phyloP scores from a whole-genome alignment of 2,329 filamentous ascomycete genomes.

The Corynespora cassiicola region DNA sequence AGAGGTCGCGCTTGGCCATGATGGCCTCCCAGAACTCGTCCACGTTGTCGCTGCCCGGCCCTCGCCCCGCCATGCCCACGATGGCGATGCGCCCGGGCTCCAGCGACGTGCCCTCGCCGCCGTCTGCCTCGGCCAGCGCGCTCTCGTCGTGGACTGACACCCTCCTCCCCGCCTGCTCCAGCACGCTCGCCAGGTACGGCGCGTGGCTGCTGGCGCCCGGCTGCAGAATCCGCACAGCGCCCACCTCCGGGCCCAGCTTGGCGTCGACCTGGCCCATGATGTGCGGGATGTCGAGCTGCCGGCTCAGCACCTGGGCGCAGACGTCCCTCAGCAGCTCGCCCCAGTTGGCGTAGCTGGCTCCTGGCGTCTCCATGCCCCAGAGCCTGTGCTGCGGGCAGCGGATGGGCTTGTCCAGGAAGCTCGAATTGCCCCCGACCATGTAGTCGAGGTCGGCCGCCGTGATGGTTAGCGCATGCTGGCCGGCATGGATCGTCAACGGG shows the following conservation, averaged over 20 bases:
- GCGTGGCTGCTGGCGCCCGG: slow-evolving; percentile 3
- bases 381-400: not conserved
- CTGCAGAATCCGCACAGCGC: not conserved
- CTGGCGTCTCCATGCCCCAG: slow-evolving; percentile 5
- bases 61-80: slow-evolving; percentile 27
- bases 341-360: slow-evolving; percentile 1
- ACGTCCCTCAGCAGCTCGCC: slow-evolving; percentile 1
- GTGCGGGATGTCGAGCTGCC: slow-evolving; percentile 1
- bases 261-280: slow-evolving; percentile 1
- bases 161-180: slow-evolving; percentile 8
- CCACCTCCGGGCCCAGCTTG: not conserved
- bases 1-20: slow-evolving; percentile 35
- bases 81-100: slow-evolving; percentile 18
- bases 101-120: slow-evolving; percentile 1
- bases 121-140: too few species aligned
- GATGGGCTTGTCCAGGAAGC: not conserved
- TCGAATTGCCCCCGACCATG: slow-evolving; percentile 9
- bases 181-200: slow-evolving; percentile 9
- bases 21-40: slow-evolving; percentile 48
- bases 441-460: slow-evolving; percentile 14
- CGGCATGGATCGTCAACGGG: slow-evolving; percentile 8
- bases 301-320: not conserved
- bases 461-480: slow-evolving; percentile 12
- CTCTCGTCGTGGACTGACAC: too few species aligned
- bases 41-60: slow-evolving; percentile 23